Base-by-base conservation (phyloP, 352 stramenopile species). In the Globisporangium recalcitrans region DNA sequence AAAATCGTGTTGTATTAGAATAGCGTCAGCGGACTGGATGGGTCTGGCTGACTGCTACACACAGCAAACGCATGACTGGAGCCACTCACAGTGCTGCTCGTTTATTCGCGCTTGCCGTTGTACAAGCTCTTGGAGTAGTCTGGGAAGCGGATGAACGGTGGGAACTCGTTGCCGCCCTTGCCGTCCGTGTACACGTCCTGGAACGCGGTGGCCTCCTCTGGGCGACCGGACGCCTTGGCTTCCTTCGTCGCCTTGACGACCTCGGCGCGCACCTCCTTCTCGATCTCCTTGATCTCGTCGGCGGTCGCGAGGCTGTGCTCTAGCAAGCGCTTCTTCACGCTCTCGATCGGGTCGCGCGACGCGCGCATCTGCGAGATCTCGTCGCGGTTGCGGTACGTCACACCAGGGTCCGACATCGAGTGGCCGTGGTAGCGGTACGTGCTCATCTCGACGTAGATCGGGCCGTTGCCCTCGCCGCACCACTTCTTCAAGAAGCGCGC, bases 361-460 rank as follows among this genome's bases (percentile, higher is more conserved):
- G 97, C 93, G 70, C 98, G 91, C 69, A 99, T 99, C 72, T 98
- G 90, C 69, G 94, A 98, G 76, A 99, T 99, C 82, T 99, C 98
- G 64, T 99, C 98, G 68, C 97, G 93, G 82, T 98, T 99, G 69
- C 98, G 96, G 89, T 99, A 99, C 51, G 98, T 99, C 44, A 98
- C 98, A 61, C 98, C 98, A 13, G 98, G 98, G 86, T 99, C 98
- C 52, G 94, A 99, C 97, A 99, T 99, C 72, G 94, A 99, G 84
- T 99, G 98, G 61, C 98, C 98, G 80, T 99, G 97, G 91, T 99
- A 99, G 62, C 98, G 94, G 84, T 99, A 99, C 60, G 98, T 99
- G 84, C 97, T 99, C 91, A 99, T 97, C 82, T 99, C 97, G 16
- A 99, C 85, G 77, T 99, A 99, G 73, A 99, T 99, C 42, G 98